phyloP scores from a whole-genome alignment of 257 asterid genomes.

The Perilla frutescens region DNA sequence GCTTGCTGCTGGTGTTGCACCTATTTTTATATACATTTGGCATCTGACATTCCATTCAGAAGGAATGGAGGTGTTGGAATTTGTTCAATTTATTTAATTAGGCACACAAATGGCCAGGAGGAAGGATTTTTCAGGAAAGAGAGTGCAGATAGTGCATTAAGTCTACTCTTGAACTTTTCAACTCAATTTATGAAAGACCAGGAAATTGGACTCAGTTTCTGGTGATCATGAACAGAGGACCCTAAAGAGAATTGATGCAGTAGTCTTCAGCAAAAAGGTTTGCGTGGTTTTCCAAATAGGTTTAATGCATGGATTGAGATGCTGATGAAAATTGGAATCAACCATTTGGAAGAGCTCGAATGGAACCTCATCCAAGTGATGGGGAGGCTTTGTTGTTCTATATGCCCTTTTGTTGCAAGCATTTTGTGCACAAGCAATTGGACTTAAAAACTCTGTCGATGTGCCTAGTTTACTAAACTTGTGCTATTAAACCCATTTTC shows the following conservation, averaged over 20 bases:
- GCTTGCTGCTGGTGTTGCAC: not conserved
- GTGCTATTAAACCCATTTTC: not conserved
- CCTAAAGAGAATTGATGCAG: no score
- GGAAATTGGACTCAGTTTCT: constrained; percentile 7
- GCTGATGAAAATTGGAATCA: not conserved
- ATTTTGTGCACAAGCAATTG: not conserved
- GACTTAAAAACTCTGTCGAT: not conserved
- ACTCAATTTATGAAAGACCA: not conserved
- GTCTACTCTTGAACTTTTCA: not conserved
- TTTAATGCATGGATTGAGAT: not conserved
- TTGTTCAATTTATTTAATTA: not conserved
- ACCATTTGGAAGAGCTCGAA: not conserved
- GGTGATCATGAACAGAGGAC: not conserved
- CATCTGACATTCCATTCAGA: not conserved
- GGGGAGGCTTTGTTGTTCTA: not conserved
- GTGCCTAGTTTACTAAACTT: constrained; percentile 7
- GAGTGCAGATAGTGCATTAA: not conserved
- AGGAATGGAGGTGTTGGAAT: not conserved
- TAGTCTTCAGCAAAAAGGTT: constrained; percentile 1
- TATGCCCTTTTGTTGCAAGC: not conserved
- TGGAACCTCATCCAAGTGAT: not conserved
- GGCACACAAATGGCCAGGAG: not conserved
- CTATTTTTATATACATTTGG: not conserved
- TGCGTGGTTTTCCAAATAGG: not conserved
- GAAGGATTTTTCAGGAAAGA: not conserved